phyloP scores from a whole-genome alignment of 257 asterid genomes.

The Rehmannia glutinosa region DNA sequence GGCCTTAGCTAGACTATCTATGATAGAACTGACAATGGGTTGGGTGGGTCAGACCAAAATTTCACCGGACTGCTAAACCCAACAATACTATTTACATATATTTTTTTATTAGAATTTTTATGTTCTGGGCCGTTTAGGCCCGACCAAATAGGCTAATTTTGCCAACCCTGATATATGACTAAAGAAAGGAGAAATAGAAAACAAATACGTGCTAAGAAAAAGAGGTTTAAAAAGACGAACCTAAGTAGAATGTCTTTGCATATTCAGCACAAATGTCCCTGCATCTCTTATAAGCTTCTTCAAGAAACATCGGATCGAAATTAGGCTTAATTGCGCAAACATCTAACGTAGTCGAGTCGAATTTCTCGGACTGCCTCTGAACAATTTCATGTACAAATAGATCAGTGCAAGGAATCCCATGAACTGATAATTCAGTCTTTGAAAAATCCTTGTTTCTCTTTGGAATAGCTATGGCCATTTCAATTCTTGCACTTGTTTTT shows the following conservation, averaged over 20 bases:
- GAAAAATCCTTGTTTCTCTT: constrained; percentile 20
- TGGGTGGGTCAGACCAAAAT: too few relatives aligned
- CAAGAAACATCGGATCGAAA: constrained; percentile 56
- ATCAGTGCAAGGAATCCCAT: constrained; percentile 41
- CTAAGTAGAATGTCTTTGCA: constrained; percentile 83
- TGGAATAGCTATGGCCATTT: constrained; percentile 41
- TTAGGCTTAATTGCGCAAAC: constrained; percentile 16
- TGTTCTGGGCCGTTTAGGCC: too few relatives aligned
- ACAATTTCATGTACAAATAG: constrained; percentile 45
- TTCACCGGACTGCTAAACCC: too few relatives aligned
- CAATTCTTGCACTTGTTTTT: constrained; percentile 25
- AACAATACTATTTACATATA: too few relatives aligned
- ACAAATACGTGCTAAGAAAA: too few relatives aligned
- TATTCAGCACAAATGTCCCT: constrained; percentile 74
- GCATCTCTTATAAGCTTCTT: constrained; percentile 65
- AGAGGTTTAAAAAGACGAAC: constrained; percentile 24
- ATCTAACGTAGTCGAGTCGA: background rate
- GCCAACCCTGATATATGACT: too few relatives aligned
- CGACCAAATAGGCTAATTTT: too few relatives aligned
- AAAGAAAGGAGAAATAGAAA: too few relatives aligned
- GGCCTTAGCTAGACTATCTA: too few relatives aligned
- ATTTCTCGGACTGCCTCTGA: constrained; percentile 42
- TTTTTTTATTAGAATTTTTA: too few relatives aligned
- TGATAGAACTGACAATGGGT: too few relatives aligned
- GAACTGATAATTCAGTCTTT: constrained; percentile 33